These are phyloP conservation scores for Pichia sp. DNA, from an alignment of 1,139 yeast species.

Conservation along the genomic window DNA sequence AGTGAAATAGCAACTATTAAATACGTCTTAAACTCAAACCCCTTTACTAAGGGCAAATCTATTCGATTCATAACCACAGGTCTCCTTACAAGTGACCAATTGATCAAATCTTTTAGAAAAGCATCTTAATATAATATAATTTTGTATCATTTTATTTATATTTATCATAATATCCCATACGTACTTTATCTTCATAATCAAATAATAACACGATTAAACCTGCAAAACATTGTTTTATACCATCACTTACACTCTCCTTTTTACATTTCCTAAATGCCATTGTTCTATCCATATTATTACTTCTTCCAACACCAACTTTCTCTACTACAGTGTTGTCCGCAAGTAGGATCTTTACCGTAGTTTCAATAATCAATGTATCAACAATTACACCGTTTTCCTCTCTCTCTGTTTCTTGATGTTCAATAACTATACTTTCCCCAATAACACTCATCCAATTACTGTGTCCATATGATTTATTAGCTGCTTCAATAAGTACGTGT, in stretches of 20 bases:
- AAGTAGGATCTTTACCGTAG: conserved; percentile 36
- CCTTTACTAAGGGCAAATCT: conserved; percentile 36
- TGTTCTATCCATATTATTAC: conserved; percentile 33
- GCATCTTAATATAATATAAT: neutral
- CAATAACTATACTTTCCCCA: conserved; percentile 29
- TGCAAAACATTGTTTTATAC: conserved; percentile 34
- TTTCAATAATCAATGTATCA: conserved; percentile 21
- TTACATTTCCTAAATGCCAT: conserved; percentile 40
- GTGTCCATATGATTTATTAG: conserved; percentile 61
- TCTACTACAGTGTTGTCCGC: conserved; percentile 45
- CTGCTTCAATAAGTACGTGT: conserved; percentile 40
- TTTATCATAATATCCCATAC: conserved; percentile 25
- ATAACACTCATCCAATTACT: conserved; percentile 61
- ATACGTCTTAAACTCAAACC: conserved; percentile 41
- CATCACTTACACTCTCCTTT: conserved; percentile 50
- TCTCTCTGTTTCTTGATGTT: conserved; percentile 26
- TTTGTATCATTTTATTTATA: conserved; percentile 4
- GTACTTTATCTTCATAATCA: conserved; percentile 29
- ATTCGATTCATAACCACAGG: conserved; percentile 53
- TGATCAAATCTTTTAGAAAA: conserved; percentile 28
- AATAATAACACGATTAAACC: conserved; percentile 27
- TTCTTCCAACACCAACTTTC: conserved; percentile 39
- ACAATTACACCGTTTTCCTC: conserved; percentile 3
- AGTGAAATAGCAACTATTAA: conserved; percentile 67
- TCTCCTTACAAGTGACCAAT: conserved; percentile 43